A percentile compares a stretch with the other conserved stretches of the same genome.
These are phyloP conservation scores for Aspergillus thermomutatus DNA, from an alignment of 2,329 filamentous ascomycete genomes.

Conservation along the genomic window DNA sequence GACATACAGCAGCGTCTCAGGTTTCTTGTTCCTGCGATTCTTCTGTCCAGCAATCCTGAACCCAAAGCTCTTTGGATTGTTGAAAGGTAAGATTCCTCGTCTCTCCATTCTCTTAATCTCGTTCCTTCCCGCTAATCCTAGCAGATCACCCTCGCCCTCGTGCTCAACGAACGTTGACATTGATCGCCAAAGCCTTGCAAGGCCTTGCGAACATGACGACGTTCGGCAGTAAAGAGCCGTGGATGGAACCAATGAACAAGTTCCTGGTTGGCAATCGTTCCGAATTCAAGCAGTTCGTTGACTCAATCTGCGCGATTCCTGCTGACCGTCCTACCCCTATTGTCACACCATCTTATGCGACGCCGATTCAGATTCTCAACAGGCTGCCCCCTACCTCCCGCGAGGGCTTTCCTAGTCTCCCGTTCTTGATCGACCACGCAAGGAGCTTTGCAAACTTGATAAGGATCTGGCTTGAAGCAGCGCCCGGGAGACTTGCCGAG, in stretches of 20 bases:
- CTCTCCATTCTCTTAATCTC: conserved; percentile 1
- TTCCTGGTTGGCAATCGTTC: conserved; percentile 74
- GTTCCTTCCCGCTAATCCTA: conserved; percentile 25
- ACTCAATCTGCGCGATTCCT: conserved; percentile 79
- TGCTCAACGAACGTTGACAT: conserved; percentile 81
- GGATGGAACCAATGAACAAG: conserved; percentile 98
- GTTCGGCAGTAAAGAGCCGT: conserved; percentile 93
- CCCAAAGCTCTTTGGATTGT: conserved; percentile 84
- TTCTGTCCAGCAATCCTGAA: conserved; percentile 96
- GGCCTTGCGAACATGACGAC: conserved; percentile 85
- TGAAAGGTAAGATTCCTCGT: conserved; percentile 55
- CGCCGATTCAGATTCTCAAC: conserved; percentile 83
- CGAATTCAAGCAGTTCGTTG: conserved; percentile 82
- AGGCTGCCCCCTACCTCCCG: conserved; percentile 75
- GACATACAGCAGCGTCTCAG: conserved; percentile 89
- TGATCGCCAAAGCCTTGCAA: conserved; percentile 90
- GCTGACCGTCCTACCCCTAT: conserved; percentile 63
- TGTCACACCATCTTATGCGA: conserved; percentile 82
- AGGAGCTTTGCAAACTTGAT: conserved; percentile 81
- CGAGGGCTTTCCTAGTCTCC: conserved; percentile 89
- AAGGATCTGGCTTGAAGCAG: conserved; percentile 50
- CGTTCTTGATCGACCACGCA: conserved; percentile 87
- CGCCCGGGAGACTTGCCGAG: conserved; percentile 39
- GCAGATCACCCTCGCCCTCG: conserved; percentile 75
- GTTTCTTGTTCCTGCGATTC: conserved; percentile 90